Conservation (phyloP, 129 eudicot genomes). For the Smallanthus sonchifolius region DNA sequence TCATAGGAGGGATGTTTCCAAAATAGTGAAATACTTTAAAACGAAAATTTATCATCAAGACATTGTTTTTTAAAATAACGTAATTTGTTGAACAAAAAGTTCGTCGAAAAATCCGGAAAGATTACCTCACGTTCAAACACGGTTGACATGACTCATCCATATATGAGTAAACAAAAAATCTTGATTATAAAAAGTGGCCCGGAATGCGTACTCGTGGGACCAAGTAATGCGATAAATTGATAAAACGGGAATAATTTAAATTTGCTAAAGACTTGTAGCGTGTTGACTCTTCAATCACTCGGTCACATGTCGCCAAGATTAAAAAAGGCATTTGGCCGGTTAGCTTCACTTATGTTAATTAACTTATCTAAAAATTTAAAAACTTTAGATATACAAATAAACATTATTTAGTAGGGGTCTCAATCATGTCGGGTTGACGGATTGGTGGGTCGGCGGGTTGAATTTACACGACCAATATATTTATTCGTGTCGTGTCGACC, state of each 20-base stretch:
- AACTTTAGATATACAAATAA: background rate
- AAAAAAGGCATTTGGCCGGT: background rate
- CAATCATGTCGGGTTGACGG: too few species aligned
- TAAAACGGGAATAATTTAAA: background rate
- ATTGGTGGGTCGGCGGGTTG: too few species aligned
- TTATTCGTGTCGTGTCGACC: too few species aligned
- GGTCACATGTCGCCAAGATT: background rate
- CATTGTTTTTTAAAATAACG: background rate
- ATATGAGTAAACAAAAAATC: background rate
- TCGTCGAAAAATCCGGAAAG: slow-evolving; percentile 8
- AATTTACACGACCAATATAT: too few species aligned
- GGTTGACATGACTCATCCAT: slow-evolving; percentile 3
- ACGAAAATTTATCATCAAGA: too few species aligned
- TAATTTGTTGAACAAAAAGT: background rate
- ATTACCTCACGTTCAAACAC: slow-evolving; percentile 4
- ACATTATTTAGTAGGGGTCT: background rate
- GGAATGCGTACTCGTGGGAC: slow-evolving; percentile 1
- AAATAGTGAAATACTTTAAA: too few species aligned
- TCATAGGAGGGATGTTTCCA: too few species aligned
- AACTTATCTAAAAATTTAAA: background rate
- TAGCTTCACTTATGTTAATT: background rate
- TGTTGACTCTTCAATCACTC: slow-evolving; percentile 3
- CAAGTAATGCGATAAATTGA: background rate
- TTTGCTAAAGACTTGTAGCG: background rate
- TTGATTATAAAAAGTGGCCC: background rate